Conservation (phyloP, 768 basidiomycete genomes). For the Podaxis sp. region DNA sequence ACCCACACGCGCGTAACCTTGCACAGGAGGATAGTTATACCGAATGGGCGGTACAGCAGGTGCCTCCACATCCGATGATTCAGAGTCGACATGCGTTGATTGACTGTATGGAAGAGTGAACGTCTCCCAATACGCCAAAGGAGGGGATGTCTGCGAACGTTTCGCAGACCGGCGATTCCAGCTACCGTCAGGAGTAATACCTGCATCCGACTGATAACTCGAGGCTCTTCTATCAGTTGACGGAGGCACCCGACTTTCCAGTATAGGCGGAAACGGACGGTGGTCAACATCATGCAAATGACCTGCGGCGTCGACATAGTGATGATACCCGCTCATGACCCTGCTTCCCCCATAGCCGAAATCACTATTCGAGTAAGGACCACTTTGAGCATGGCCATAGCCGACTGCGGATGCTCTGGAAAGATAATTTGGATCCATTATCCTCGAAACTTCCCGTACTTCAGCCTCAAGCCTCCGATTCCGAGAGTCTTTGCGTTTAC, state of each 20-base stretch:
- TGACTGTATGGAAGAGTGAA: not conserved
- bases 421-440: slow-evolving; percentile 12
- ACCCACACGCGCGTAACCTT: not conserved
- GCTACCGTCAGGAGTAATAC: not conserved
- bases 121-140: slow-evolving; percentile 11
- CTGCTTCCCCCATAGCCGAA: not conserved
- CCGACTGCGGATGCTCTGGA: not conserved
- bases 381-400: not conserved
- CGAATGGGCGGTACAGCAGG: not conserved
- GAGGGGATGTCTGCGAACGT: no score
- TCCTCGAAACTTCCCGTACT: not conserved
- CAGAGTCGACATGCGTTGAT: not conserved
- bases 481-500: not conserved
- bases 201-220: no score
- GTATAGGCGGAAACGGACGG: slow-evolving; percentile 4
- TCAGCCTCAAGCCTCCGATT: not conserved
- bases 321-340: not conserved
- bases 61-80: not conserved
- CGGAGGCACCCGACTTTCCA: no score
- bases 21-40: not conserved
- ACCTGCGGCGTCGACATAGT: not conserved
- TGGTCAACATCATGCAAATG: slow-evolving; percentile 11
- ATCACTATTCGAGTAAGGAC: not conserved
- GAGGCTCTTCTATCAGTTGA: not conserved
- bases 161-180: not conserved